Evolutionary conservation across 768 basidiomycete genomes (phyloP).

Genomic region (Stropharia rugosoannulata): DNA sequence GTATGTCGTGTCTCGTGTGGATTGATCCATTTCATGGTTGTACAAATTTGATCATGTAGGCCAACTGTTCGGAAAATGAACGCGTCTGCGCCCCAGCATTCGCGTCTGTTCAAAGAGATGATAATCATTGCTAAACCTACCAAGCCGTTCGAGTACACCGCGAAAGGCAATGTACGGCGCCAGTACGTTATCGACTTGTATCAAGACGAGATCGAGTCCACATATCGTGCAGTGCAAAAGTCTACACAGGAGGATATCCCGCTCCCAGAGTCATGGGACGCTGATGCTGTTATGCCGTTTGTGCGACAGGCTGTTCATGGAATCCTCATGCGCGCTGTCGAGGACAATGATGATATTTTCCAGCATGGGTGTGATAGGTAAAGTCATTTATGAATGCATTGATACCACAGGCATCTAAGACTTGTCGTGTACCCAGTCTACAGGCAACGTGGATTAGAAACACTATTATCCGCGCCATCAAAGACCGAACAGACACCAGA

Average conservation of each 20-base stretch:
- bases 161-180: constrained; percentile 38
- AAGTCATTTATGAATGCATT: too few relatives aligned
- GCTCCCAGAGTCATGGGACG: constrained; percentile 4
- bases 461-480: background rate
- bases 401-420: too few relatives aligned
- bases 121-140: constrained; percentile 35
- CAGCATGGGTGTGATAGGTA: constrained; percentile 9
- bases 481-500: background rate
- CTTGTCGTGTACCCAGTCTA: background rate
- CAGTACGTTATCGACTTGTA: constrained; percentile 36
- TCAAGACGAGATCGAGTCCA: constrained; percentile 35
- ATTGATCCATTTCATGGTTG: too few relatives aligned
- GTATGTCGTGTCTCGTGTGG: constrained; percentile 2
- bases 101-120: constrained; percentile 50
- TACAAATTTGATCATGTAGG: constrained; percentile 20
- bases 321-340: background rate
- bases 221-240: constrained; percentile 5
- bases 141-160: constrained; percentile 42
- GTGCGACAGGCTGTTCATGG: background rate
- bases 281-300: background rate
- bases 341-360: constrained; percentile 8
- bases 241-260: constrained; percentile 15
- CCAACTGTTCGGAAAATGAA: constrained; percentile 40
- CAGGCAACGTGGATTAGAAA: constrained; percentile 13
- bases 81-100: constrained; percentile 40